A percentile compares a stretch with the other conserved stretches of the same genome.
phyloP scores from a whole-genome alignment of 2,329 filamentous ascomycete species.

The Aspergillus puulaauensis region DNA sequence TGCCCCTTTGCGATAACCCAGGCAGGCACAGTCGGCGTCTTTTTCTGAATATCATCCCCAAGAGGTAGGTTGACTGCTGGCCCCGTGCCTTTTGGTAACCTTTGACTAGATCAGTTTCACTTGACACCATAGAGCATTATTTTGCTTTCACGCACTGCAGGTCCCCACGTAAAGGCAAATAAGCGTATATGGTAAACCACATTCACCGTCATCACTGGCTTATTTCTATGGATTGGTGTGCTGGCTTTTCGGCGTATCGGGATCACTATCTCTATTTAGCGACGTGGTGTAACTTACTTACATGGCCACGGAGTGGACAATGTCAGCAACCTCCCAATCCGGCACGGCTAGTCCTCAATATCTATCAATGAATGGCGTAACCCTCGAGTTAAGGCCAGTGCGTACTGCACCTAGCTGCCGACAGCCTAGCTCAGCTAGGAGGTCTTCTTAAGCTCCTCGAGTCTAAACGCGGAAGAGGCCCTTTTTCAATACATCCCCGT shows the following conservation, averaged over 20 bases:
- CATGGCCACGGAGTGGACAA: background rate
- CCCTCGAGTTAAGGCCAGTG: background rate
- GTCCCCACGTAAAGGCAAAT: background rate
- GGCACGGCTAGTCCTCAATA: background rate
- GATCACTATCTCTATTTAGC: background rate
- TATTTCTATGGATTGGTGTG: background rate
- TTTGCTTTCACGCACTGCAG: background rate
- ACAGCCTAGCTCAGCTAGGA: background rate
- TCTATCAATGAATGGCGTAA: background rate
- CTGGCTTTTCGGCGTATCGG: background rate
- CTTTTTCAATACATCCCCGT: too few relatives aligned
- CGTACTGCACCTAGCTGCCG: background rate
- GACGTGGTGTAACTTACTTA: constrained; percentile 5
- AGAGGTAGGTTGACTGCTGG: too few relatives aligned
- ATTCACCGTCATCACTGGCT: background rate
- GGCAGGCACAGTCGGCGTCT: background rate
- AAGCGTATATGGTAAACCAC: background rate
- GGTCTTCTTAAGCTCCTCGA: background rate
- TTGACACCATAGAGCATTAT: background rate
- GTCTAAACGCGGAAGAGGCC: too few relatives aligned
- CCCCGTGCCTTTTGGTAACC: background rate
- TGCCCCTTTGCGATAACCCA: background rate
- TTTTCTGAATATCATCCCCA: too few relatives aligned
- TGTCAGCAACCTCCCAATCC: constrained; percentile 1
- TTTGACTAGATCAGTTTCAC: background rate